Evolutionary conservation across 1,284 basidiomycete genomes (phyloP), one percentile per base, ranked within the genome.

Genomic region (Irpex sp.): DNA sequence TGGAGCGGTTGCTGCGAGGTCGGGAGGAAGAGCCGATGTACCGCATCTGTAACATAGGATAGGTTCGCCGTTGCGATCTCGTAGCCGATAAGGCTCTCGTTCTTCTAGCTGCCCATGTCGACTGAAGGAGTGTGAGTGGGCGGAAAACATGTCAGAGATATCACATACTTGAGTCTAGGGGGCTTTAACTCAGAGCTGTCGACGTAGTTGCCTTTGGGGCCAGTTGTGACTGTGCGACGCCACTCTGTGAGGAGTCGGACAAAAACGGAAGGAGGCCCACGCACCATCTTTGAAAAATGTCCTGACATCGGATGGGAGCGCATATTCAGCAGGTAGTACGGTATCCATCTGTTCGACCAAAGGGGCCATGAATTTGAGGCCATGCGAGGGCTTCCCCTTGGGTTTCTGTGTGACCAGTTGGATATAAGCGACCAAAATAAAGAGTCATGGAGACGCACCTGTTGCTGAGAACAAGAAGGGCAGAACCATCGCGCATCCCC

Each of bases 401-500:
- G 88, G 88, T 72, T 87, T 81, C 90, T 92, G 73, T 56, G 67
- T 60, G 51, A 65, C 65, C 64, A 52, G 59, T 58, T 58, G 62
- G 5, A 58, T 61, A 60, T 40, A 54, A 51, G 36, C 15, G 34
- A 57, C 34, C 13, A 34, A 40, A 60, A 57, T 13, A 19, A 62
- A 38, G 64, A 64, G 40, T 15, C 49, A 51, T 17, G 17, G 4
- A n/a, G 8, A 72, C 83, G 72, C 72, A 92, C 91, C 79, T 89
- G 87, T 65, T 82, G 82, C 67, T 85, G 80, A 58, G 79, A 77
- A 77, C 93, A 96, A 57, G 84, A 82, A 49, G 89, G 91, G 78
- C 97, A 99, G 79, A 91, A 98, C 97, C 97, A 99, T 69, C 86
- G 85, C 63, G 81, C 81, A 72, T 97, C 94, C 56, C 91, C 91